Conservation (phyloP, 2,329 filamentous ascomycete genomes). For the Furcasterigmium sp. region DNA sequence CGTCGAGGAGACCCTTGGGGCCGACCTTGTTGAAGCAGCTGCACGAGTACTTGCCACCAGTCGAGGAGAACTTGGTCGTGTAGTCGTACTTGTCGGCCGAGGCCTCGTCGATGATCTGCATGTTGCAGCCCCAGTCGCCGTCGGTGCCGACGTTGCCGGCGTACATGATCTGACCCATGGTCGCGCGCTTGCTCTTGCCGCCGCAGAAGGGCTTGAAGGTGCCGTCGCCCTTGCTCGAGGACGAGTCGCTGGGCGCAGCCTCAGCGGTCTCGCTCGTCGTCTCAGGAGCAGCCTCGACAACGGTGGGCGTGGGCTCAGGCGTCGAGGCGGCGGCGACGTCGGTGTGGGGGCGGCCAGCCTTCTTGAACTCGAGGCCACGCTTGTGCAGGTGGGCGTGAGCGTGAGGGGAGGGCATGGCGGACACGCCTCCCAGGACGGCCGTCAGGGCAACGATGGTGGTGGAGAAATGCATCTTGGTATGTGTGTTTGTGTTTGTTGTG, state of each 20-base stretch:
- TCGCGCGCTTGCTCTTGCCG: slow-evolving; percentile 39
- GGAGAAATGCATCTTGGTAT: slow-evolving; percentile 32
- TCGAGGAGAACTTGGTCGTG: slow-evolving; percentile 33
- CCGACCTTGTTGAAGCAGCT: slow-evolving; percentile 50
- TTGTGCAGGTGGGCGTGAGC: slow-evolving; percentile 20
- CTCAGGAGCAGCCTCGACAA: slow-evolving; percentile 5
- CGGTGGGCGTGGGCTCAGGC: slow-evolving; percentile 6
- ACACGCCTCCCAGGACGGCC: slow-evolving; percentile 31
- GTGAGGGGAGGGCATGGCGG: slow-evolving; percentile 35
- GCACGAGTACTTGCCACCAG: slow-evolving; percentile 29
- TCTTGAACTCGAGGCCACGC: slow-evolving; percentile 1
- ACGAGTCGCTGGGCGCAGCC: slow-evolving; percentile 27
- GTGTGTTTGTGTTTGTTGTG: background rate
- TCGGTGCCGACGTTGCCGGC: slow-evolving; percentile 39
- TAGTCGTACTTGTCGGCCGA: slow-evolving; percentile 37
- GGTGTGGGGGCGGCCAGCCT: slow-evolving; percentile 2
- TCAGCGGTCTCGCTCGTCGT: background rate
- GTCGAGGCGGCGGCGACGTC: slow-evolving; percentile 4
- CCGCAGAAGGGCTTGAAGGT: slow-evolving; percentile 23
- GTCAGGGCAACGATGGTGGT: slow-evolving; percentile 28
- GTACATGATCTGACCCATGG: slow-evolving; percentile 38
- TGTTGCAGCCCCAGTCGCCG: slow-evolving; percentile 45
- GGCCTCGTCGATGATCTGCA: slow-evolving; percentile 34
- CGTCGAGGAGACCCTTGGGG: slow-evolving; percentile 33
- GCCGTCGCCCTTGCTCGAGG: slow-evolving; percentile 25